phyloP scores from a whole-genome alignment of 2,329 filamentous ascomycete genomes.

The Cytospora piceicola region DNA sequence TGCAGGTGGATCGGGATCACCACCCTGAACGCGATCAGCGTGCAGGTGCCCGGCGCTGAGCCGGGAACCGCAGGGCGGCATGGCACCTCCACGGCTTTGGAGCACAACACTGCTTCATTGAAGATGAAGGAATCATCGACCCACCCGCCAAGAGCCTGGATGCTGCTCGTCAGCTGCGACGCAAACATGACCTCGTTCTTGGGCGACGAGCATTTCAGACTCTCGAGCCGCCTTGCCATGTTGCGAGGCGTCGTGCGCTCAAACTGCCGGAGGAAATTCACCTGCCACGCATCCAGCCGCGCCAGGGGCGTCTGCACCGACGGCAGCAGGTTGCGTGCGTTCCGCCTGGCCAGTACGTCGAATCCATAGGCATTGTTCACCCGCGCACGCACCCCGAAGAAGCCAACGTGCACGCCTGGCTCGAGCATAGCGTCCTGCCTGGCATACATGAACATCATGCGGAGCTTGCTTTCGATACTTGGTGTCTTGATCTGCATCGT shows the following conservation, averaged over 20 bases:
- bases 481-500: constrained; percentile 73
- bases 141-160: constrained; percentile 46
- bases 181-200: constrained; percentile 50
- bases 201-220: constrained; percentile 43
- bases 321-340: constrained; percentile 63
- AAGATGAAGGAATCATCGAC: constrained; percentile 51
- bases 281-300: constrained; percentile 58
- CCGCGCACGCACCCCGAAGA: constrained; percentile 60
- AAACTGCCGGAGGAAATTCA: constrained; percentile 57
- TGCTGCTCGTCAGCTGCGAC: constrained; percentile 47
- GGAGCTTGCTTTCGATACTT: constrained; percentile 64
- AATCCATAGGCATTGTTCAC: constrained; percentile 58
- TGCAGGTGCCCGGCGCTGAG: constrained; percentile 33
- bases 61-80: constrained; percentile 38
- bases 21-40: constrained; percentile 50
- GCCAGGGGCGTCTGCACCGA: constrained; percentile 58
- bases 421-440: constrained; percentile 50
- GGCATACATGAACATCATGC: constrained; percentile 65
- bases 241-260: constrained; percentile 48
- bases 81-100: constrained; percentile 48
- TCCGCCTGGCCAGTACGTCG: constrained; percentile 63
- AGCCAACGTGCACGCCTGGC: constrained; percentile 59
- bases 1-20: constrained; percentile 54
- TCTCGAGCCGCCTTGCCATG: constrained; percentile 45
- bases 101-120: constrained; percentile 50